Conservation (phyloP, 192 early-diverging fungal genomes). For the Thamnidium elegans region DNA sequence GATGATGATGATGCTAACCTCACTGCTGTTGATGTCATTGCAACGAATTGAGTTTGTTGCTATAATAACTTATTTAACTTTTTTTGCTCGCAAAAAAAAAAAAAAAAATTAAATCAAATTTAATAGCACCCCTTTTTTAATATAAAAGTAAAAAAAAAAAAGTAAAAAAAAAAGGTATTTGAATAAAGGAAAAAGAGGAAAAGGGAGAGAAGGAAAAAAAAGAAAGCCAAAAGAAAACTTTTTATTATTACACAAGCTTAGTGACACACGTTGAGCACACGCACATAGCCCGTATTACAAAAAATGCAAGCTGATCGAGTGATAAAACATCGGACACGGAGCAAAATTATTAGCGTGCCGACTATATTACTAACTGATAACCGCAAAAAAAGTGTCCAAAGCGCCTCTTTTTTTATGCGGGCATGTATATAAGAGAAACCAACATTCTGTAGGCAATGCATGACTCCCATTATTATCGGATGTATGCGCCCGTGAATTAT, state of each 20-base stretch:
- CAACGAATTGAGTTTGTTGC: neutral
- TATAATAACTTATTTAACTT: neutral
- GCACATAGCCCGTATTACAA: neutral
- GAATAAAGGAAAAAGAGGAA: slow-evolving; percentile 17
- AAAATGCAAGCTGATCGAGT: neutral
- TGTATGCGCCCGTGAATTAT: too few species aligned
- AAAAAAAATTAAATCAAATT: slow-evolving; percentile 6
- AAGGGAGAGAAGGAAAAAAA: neutral
- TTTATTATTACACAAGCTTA: slow-evolving; percentile 5
- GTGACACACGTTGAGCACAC: neutral
- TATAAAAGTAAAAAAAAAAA: neutral
- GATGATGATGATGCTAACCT: slow-evolving; percentile 35
- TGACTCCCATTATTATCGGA: too few species aligned
- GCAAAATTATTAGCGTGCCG: too few species aligned
- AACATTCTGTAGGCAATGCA: too few species aligned
- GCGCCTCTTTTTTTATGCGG: too few species aligned
- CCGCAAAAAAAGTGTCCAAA: too few species aligned
- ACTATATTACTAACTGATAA: too few species aligned
- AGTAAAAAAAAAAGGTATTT: neutral
- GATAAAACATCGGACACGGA: neutral
- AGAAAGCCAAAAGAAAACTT: neutral
- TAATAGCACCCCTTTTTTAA: neutral
- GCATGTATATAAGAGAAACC: too few species aligned
- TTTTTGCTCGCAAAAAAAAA: neutral
- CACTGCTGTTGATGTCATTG: slow-evolving; percentile 31